A percentile compares a stretch with the other conserved stretches of the same genome.
These are phyloP conservation scores for Podospora appendiculata DNA, from an alignment of 495 filamentous ascomycete genomes.

Conservation along the genomic window DNA sequence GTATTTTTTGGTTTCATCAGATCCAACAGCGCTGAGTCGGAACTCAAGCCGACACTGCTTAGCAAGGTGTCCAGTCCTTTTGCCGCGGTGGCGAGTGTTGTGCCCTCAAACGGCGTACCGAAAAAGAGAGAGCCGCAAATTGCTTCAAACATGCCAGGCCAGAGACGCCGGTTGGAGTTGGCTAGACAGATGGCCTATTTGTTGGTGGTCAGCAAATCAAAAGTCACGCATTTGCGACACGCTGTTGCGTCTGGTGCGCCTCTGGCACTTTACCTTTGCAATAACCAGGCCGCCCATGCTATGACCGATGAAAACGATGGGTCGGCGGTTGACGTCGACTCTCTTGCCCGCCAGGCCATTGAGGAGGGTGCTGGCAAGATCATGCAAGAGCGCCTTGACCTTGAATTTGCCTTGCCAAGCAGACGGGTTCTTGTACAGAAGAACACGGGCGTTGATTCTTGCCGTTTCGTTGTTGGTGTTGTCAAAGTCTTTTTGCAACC, in stretches of 20 bases:
- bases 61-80: conserved; percentile 14
- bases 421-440: neutral
- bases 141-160: conserved; percentile 26
- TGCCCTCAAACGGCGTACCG: conserved; percentile 29
- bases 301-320: conserved; percentile 37
- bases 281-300: conserved; percentile 60
- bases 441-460: neutral
- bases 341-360: too few relatives aligned
- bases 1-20: conserved; percentile 25
- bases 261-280: conserved; percentile 20
- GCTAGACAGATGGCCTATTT: neutral
- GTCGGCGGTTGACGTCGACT: neutral
- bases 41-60: neutral
- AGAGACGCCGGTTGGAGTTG: conserved; percentile 19
- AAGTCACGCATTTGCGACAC: neutral
- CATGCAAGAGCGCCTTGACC: neutral
- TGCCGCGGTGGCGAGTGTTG: conserved; percentile 18
- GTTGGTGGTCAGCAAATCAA: neutral
- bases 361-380: neutral
- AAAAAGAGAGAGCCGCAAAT: conserved; percentile 28
- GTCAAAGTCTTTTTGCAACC: neutral
- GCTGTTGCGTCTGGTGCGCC: neutral
- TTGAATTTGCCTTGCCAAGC: neutral
- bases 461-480: neutral
- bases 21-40: conserved; percentile 21